These are phyloP conservation scores for Aspergillus intermedius DNA, from an alignment of 2,329 filamentous ascomycete genomes.

Conservation along the genomic window DNA sequence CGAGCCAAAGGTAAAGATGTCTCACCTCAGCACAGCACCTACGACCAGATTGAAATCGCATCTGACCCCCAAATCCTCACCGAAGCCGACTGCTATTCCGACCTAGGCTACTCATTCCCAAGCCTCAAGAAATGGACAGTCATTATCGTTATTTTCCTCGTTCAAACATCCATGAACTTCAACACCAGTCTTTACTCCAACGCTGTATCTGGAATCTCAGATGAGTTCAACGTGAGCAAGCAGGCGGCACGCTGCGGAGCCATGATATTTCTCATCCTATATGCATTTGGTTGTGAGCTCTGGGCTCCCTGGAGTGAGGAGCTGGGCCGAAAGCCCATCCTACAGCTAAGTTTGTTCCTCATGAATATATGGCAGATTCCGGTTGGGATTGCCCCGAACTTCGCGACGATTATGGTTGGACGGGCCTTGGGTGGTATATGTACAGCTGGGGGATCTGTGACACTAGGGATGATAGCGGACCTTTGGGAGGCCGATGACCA, in stretches of 20 bases:
- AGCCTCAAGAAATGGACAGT: slow-evolving; percentile 62
- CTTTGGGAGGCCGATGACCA: slow-evolving; percentile 61
- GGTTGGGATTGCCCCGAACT: slow-evolving; percentile 63
- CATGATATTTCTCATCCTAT: slow-evolving; percentile 65
- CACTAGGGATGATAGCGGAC: slow-evolving; percentile 45
- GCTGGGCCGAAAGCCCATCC: slow-evolving; percentile 63
- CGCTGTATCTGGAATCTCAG: slow-evolving; percentile 53
- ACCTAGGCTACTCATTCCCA: slow-evolving; percentile 56
- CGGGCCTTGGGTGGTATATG: slow-evolving; percentile 60
- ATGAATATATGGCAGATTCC: slow-evolving; percentile 69
- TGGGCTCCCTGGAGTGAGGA: slow-evolving; percentile 81
- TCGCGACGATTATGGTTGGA: slow-evolving; percentile 58
- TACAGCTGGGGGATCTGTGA: slow-evolving; percentile 57
- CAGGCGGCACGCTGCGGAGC: slow-evolving; percentile 63
- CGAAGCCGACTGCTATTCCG: slow-evolving; percentile 53
- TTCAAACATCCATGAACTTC: slow-evolving; percentile 69
- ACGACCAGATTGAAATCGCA: background rate
- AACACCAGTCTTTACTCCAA: slow-evolving; percentile 66
- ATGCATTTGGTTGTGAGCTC: slow-evolving; percentile 74
- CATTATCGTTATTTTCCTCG: slow-evolving; percentile 60
- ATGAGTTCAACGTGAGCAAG: slow-evolving; percentile 58
- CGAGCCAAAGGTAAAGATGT: no score
- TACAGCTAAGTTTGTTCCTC: slow-evolving; percentile 62
- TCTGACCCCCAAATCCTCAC: slow-evolving; percentile 23
- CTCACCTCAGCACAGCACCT: background rate